phyloP scores from a whole-genome alignment of 768 basidiomycete genomes.

The Myochromella boudieri region DNA sequence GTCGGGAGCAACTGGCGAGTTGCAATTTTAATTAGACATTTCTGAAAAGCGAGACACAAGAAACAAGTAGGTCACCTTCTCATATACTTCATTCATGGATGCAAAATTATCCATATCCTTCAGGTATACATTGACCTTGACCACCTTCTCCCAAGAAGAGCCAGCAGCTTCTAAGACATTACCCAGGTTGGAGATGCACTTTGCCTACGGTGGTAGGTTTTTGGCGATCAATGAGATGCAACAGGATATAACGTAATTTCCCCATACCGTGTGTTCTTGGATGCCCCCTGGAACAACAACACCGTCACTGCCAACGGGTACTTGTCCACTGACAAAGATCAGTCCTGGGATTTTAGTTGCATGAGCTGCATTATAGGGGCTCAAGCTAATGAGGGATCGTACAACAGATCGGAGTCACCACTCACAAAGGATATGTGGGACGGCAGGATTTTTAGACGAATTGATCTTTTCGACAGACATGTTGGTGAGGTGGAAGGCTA shows the following conservation, averaged over 20 bases:
- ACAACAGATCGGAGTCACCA: constrained; percentile 16
- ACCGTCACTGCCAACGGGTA: constrained; percentile 48
- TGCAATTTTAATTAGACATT: neutral
- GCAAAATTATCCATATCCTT: constrained; percentile 59
- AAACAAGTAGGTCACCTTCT: constrained; percentile 41
- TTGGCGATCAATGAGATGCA: neutral
- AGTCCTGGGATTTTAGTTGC: constrained; percentile 57
- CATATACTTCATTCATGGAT: constrained; percentile 59
- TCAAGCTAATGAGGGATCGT: constrained; percentile 7
- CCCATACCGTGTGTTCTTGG: constrained; percentile 58
- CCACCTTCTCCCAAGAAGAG: constrained; percentile 61
- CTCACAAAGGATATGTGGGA: constrained; percentile 51
- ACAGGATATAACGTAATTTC: too few species aligned
- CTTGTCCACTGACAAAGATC: constrained; percentile 63
- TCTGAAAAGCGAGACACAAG: too few species aligned
- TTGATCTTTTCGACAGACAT: constrained; percentile 59
- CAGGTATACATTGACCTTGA: constrained; percentile 58
- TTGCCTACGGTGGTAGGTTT: constrained; percentile 35
- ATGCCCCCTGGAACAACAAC: constrained; percentile 55
- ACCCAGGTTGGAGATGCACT: constrained; percentile 55
- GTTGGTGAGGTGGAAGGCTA: constrained; percentile 9
- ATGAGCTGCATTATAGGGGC: constrained; percentile 37
- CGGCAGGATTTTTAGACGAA: constrained; percentile 40
- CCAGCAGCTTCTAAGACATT: constrained; percentile 54
- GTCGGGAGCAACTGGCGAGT: constrained; percentile 37